Evolutionary conservation across 139 green algal genomes (phyloP).

Genomic region (Helicosporidium sp.): DNA sequence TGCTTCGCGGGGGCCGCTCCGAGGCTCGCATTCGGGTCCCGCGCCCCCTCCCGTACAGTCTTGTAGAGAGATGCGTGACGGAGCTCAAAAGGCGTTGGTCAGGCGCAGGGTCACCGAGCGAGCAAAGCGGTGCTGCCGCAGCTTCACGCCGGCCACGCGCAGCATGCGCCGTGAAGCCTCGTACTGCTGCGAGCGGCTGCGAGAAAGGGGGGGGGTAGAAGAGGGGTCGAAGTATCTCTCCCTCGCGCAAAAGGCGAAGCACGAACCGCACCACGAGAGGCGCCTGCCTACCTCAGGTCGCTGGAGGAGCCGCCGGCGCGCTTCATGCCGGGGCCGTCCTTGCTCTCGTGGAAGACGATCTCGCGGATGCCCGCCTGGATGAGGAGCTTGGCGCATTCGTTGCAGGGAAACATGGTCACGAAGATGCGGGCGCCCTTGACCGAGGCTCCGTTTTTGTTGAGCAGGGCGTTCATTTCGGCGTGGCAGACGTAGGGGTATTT

Average conservation of each 20-base stretch:
- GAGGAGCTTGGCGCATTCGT: conserved; percentile 97
- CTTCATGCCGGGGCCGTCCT: neutral
- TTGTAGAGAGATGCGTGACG: no score
- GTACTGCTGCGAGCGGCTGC: conserved; percentile 36
- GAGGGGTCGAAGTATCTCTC: neutral
- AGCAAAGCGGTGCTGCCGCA: conserved; percentile 41
- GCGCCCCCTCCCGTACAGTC: no score
- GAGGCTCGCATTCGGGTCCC: no score
- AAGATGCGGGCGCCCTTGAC: conserved; percentile 54
- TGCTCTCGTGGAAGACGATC: conserved; percentile 72
- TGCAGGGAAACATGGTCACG: conserved; percentile 98
- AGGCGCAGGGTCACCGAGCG: conserved; percentile 13
- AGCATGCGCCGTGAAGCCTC: conserved; percentile 41
- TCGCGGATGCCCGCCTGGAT: conserved; percentile 86
- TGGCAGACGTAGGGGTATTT: conserved; percentile 83
- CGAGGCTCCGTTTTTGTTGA: conserved; percentile 79
- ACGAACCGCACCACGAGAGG: neutral
- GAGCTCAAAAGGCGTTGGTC: no score
- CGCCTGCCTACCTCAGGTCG: neutral
- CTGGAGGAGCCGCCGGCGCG: neutral
- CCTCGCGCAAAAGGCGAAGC: neutral
- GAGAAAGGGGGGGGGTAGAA: neutral
- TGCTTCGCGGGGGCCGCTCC: no score
- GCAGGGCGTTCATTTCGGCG: conserved; percentile 91
- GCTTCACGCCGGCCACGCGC: conserved; percentile 40